Conservation (phyloP, 495 filamentous ascomycete genomes). For the Parathielavia appendiculata region DNA sequence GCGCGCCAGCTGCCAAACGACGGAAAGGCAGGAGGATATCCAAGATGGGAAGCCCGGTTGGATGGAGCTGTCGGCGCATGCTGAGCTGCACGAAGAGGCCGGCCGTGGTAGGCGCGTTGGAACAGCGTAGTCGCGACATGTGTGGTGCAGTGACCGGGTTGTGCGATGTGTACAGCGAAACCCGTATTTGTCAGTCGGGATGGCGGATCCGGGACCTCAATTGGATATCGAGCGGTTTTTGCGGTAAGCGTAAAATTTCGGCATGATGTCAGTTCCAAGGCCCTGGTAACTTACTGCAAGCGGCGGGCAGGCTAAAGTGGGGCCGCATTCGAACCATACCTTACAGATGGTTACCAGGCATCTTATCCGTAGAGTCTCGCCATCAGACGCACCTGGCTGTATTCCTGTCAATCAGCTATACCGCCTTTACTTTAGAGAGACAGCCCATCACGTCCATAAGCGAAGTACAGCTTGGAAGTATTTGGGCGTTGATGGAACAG, state of each 20-base stretch:
- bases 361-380: too few relatives aligned
- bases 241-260: slow-evolving; percentile 30
- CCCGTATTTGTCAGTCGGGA: neutral
- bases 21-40: slow-evolving; percentile 35
- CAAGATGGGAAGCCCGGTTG: slow-evolving; percentile 27
- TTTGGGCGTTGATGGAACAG: neutral
- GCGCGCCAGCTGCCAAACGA: neutral
- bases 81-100: slow-evolving; percentile 38
- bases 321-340: neutral
- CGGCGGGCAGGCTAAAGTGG: neutral
- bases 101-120: slow-evolving; percentile 36
- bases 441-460: too few relatives aligned
- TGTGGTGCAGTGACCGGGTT: neutral
- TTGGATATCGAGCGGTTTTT: slow-evolving; percentile 20
- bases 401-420: too few relatives aligned
- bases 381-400: too few relatives aligned
- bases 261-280: slow-evolving; percentile 40
- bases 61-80: slow-evolving; percentile 25
- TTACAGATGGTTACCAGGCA: neutral
- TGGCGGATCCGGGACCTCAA: neutral
- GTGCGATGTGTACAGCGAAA: neutral
- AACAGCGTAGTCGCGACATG: slow-evolving; percentile 36
- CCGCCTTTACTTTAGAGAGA: too few relatives aligned
- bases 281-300: neutral
- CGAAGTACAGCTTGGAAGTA: neutral